Percentiles rank a stretch among this genome's conserved stretches.
phyloP scores from a whole-genome alignment of 106 monocot genomes.

The Apostasia ramifera region DNA sequence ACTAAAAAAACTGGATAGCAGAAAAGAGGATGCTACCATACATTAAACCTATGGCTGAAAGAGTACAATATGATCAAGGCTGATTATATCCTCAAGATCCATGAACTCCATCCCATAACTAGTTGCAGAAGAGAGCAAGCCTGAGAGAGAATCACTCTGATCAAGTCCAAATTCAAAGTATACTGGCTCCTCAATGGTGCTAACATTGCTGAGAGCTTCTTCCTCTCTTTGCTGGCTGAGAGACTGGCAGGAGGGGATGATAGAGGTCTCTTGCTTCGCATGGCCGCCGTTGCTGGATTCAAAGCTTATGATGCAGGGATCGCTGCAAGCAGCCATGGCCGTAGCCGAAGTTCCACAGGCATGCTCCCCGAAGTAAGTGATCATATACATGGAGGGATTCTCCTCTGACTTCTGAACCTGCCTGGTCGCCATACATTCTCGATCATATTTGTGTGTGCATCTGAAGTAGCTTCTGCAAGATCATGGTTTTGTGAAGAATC shows the following conservation, averaged over 20 bases:
- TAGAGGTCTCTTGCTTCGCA: background rate
- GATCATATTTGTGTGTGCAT: conserved; percentile 33
- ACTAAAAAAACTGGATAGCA: background rate
- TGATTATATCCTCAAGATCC: background rate
- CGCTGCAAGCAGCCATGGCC: background rate
- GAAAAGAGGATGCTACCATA: background rate
- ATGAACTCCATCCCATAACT: conserved; percentile 1
- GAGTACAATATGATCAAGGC: background rate
- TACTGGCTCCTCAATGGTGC: background rate
- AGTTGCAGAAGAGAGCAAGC: background rate
- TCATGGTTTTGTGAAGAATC: background rate
- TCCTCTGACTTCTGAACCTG: conserved; percentile 33
- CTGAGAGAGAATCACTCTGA: background rate
- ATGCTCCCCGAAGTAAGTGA: conserved; percentile 41
- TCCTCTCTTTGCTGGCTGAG: background rate
- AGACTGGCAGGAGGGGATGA: background rate
- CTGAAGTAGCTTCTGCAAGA: conserved; percentile 42
- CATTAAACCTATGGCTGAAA: background rate
- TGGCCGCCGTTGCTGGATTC: background rate
- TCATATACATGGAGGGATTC: conserved; percentile 15
- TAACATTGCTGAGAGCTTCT: conserved; percentile 3
- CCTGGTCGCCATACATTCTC: conserved; percentile 21
- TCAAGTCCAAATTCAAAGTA: background rate
- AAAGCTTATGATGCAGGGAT: conserved; percentile 1
- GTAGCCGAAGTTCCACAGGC: conserved; percentile 11